Evolutionary conservation across 495 filamentous ascomycete species (phyloP), one percentile per base, ranked within the genome.

Genomic region (Penicillium ochrochloron): DNA sequence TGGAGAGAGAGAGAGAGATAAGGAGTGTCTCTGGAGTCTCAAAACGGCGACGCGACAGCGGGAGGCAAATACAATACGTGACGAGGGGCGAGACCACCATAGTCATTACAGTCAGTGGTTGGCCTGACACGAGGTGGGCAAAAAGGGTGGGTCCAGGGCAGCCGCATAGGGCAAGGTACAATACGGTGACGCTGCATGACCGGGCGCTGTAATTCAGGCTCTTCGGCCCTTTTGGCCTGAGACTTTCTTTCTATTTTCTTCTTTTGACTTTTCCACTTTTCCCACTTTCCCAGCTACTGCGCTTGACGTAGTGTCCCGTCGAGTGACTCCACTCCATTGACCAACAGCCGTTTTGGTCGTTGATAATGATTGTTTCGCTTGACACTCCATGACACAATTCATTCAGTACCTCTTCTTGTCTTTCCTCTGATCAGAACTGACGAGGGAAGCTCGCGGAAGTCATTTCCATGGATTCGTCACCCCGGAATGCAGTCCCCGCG

Each of bases 1-100:
- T 53, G 53, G 59, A 61, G 25, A 27, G 25, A 27, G 59, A 61
- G 25, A 27, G 25, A 27, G 34, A 71, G 66, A 69, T 68, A 69
- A 69, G 69, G 64, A 63, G 64, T 27, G 50, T 29, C 29, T 33
- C 50, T 59, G 52, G 52, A 56, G 31, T 56, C 53, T 56, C 53
- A 63, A 66, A 68, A 53, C 70, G 63, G 70, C 52, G 62, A 71
- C 68, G 68, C 68, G 68, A 71, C 68, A 62, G 31, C 66, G 64
- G 55, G 41, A 57, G 61, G 64, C 60, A 50, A 62, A 60, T 73
- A 71, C 70, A n/a, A 35, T 57, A 64, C 64, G 61, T 68, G 57
- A 72, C 70, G 52, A 59, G 46, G 60, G 65, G 63, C 68, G 62
- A 63, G 60, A 62, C 66, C 48, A 9, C 41, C 31, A 17, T 53